phyloP scores from a whole-genome alignment of 1,139 yeast species.

The Williopsis jadinii region DNA sequence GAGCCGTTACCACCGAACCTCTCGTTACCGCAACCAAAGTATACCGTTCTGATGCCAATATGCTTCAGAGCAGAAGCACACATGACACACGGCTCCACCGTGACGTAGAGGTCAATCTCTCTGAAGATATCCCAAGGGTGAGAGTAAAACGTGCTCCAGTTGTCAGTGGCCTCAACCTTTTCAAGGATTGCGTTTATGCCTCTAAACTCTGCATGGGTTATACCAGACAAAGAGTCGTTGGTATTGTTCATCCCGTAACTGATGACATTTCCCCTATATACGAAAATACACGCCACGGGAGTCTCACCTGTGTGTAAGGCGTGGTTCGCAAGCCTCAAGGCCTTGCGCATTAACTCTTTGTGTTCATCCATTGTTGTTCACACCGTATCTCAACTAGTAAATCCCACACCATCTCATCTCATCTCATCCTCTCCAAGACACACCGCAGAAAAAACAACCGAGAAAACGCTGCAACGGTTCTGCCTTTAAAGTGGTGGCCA shows the following conservation, averaged over 20 bases:
- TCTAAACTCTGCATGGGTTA: slow-evolving; percentile 86
- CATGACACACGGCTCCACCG: slow-evolving; percentile 98
- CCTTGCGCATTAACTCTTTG: slow-evolving; percentile 37
- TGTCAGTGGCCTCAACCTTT: slow-evolving; percentile 14
- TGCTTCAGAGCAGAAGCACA: slow-evolving; percentile 92
- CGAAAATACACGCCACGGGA: slow-evolving; percentile 69
- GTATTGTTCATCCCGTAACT: slow-evolving; percentile 85
- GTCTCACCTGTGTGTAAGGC: slow-evolving; percentile 58
- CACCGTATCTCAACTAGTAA: too few relatives aligned
- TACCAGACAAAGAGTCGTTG: slow-evolving; percentile 77
- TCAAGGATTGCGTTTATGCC: slow-evolving; percentile 56
- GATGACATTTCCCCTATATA: slow-evolving; percentile 45
- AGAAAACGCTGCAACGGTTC: too few relatives aligned
- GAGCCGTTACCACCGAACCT: slow-evolving; percentile 97
- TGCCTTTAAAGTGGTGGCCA: too few relatives aligned
- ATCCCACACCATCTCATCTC: too few relatives aligned
- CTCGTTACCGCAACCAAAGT: slow-evolving; percentile 91
- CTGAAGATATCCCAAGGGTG: slow-evolving; percentile 32
- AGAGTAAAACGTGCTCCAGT: slow-evolving; percentile 8
- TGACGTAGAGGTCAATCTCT: slow-evolving; percentile 67
- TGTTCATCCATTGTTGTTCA: not conserved
- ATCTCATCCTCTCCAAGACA: too few relatives aligned
- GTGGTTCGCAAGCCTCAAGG: slow-evolving; percentile 44
- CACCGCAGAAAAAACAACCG: too few relatives aligned
- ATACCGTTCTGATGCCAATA: slow-evolving; percentile 61